These are phyloP conservation scores for Rhynchospora tenuis DNA, from an alignment of 176 grass and related monocot species.

Conservation along the genomic window DNA sequence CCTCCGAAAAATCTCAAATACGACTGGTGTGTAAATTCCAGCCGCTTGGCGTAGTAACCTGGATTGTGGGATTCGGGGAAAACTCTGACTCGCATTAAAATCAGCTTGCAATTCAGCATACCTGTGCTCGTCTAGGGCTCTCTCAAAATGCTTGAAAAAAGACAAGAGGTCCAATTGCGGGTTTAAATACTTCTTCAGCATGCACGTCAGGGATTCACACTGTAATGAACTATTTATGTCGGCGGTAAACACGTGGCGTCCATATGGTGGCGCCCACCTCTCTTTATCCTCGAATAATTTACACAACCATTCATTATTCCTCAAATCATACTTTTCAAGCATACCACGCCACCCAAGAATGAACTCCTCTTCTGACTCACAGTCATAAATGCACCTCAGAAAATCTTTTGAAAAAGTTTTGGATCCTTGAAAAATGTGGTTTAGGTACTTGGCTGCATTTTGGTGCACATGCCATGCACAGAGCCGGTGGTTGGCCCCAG, in stretches of 20 bases:
- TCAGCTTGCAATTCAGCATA: conserved; percentile 92
- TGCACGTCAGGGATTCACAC: conserved; percentile 47
- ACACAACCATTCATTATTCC: conserved; percentile 70
- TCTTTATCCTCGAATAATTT: conserved; percentile 66
- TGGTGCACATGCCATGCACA: conserved; percentile 83
- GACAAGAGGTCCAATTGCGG: conserved; percentile 61
- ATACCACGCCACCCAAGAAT: conserved; percentile 61
- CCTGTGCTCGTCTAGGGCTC: conserved; percentile 61
- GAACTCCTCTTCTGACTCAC: conserved; percentile 63
- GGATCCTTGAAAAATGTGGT: conserved; percentile 83
- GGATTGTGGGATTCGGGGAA: conserved; percentile 83
- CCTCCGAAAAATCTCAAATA: conserved; percentile 74
- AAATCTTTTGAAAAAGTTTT: conserved; percentile 89
- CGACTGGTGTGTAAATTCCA: conserved; percentile 66
- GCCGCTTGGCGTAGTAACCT: conserved; percentile 82
- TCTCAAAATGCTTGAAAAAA: conserved; percentile 82
- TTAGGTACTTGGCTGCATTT: conserved; percentile 70
- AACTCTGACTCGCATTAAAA: conserved; percentile 86
- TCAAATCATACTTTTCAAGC: conserved; percentile 75
- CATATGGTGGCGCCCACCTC: conserved; percentile 71
- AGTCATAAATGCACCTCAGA: conserved; percentile 70
- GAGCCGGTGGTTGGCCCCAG: conserved; percentile 37
- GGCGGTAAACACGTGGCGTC: conserved; percentile 65
- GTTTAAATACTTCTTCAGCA: conserved; percentile 61
- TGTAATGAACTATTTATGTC: conserved; percentile 69